Evolutionary conservation across 1,139 yeast genomes (phyloP).

Genomic region (Meyerozyma smithsonii): DNA sequence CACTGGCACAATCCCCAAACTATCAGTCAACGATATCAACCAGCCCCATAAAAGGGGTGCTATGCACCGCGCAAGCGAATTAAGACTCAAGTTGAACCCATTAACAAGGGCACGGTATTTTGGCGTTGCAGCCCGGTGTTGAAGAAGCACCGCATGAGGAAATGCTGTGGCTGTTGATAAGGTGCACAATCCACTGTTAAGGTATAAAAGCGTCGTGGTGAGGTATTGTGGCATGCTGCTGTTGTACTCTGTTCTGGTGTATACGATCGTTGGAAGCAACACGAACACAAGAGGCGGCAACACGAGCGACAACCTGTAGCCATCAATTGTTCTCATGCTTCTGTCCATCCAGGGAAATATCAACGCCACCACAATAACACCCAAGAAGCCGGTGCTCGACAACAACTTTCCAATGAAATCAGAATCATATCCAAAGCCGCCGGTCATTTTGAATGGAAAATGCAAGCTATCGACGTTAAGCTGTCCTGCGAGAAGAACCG

Average conservation of each 20-base stretch:
- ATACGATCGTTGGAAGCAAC: slow-evolving; percentile 46
- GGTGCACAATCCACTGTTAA: slow-evolving; percentile 16
- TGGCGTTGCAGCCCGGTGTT: slow-evolving; percentile 45
- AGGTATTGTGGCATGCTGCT: slow-evolving; percentile 13
- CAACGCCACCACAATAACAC: slow-evolving; percentile 47
- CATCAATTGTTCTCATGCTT: slow-evolving; percentile 38
- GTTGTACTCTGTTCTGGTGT: slow-evolving; percentile 21
- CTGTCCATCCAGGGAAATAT: slow-evolving; percentile 55
- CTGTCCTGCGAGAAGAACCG: slow-evolving; percentile 53
- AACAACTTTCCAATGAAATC: slow-evolving; percentile 50
- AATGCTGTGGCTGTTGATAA: slow-evolving; percentile 30
- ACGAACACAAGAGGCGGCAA: slow-evolving; percentile 47
- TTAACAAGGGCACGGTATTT: slow-evolving; percentile 48
- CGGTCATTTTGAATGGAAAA: slow-evolving; percentile 27
- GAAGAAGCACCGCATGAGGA: slow-evolving; percentile 40
- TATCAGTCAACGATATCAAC: slow-evolving; percentile 46
- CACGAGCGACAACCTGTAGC: slow-evolving; percentile 36
- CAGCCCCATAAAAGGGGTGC: slow-evolving; percentile 61
- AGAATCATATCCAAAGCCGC: slow-evolving; percentile 28
- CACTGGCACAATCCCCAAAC: slow-evolving; percentile 38
- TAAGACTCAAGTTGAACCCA: slow-evolving; percentile 44
- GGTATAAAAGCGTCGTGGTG: slow-evolving; percentile 9
- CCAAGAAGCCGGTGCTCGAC: slow-evolving; percentile 53
- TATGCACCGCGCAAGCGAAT: slow-evolving; percentile 51
- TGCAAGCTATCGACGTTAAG: slow-evolving; percentile 27